phyloP scores from a whole-genome alignment of 2,329 filamentous ascomycete genomes.

The Thermothelomyces thermophilus region DNA sequence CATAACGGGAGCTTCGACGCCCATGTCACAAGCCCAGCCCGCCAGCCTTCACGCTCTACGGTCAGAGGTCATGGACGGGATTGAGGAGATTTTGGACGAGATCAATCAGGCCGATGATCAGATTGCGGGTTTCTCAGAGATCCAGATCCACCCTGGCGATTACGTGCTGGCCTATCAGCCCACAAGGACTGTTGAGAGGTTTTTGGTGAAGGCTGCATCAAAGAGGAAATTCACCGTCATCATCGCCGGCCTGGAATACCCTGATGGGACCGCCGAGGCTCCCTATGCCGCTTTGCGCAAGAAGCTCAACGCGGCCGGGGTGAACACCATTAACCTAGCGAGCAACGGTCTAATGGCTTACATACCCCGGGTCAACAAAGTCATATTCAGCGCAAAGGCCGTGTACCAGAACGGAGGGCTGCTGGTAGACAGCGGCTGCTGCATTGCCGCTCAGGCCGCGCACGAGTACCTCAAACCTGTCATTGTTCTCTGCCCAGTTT shows the following conservation, averaged over 20 bases:
- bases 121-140: conserved; percentile 79
- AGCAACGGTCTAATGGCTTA: conserved; percentile 85
- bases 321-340: conserved; percentile 75
- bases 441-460: conserved; percentile 76
- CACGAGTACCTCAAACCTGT: conserved; percentile 77
- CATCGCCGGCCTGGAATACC: conserved; percentile 60
- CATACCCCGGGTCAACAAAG: conserved; percentile 93
- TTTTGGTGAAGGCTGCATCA: conserved; percentile 77
- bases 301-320: conserved; percentile 68
- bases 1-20: conserved; percentile 35
- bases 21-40: conserved; percentile 31
- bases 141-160: conserved; percentile 90
- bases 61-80: conserved; percentile 87
- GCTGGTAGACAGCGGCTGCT: conserved; percentile 76
- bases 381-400: conserved; percentile 80
- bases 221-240: conserved; percentile 92
- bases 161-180: conserved; percentile 86
- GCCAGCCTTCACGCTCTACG: conserved; percentile 63
- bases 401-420: conserved; percentile 85
- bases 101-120: conserved; percentile 88
- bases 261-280: conserved; percentile 32
- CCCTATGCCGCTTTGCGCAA: conserved; percentile 60
- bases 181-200: conserved; percentile 79
- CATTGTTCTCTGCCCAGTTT: conserved; percentile 82
- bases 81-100: conserved; percentile 93